Percentiles rank a stretch among this genome's conserved stretches.
Evolutionary conservation across 495 filamentous ascomycete species (phyloP).

Genomic region (Penicillium diatomitis): DNA sequence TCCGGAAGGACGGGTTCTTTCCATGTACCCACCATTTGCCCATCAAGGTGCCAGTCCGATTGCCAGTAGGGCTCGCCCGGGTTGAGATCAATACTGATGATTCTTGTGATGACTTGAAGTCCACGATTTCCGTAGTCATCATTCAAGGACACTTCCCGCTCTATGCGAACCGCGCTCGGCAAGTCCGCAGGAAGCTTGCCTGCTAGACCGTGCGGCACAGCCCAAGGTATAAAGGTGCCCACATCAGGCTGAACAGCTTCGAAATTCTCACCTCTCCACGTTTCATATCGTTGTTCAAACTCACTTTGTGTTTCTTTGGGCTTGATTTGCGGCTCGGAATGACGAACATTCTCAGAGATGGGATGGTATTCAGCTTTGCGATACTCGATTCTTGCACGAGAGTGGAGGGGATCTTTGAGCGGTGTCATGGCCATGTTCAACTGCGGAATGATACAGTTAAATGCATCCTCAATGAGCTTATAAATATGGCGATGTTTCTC

Average conservation of each 20-base stretch:
- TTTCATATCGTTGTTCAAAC: slow-evolving; percentile 16
- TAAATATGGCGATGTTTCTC: slow-evolving; percentile 24
- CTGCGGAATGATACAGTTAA: slow-evolving; percentile 31
- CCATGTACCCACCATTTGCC: slow-evolving; percentile 20
- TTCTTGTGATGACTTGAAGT: slow-evolving; percentile 30
- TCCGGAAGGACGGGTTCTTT: too few species aligned
- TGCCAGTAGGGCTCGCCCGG: slow-evolving; percentile 23
- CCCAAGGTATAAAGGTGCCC: slow-evolving; percentile 24
- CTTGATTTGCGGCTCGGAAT: slow-evolving; percentile 10
- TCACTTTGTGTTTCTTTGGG: slow-evolving; percentile 14
- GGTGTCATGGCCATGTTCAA: slow-evolving; percentile 33
- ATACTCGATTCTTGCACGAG: slow-evolving; percentile 24
- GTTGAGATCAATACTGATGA: slow-evolving; percentile 25
- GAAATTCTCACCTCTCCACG: slow-evolving; percentile 19
- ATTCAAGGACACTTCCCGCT: slow-evolving; percentile 20
- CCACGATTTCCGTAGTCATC: slow-evolving; percentile 31
- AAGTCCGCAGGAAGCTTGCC: slow-evolving; percentile 15
- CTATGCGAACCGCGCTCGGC: slow-evolving; percentile 15
- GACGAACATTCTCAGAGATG: slow-evolving; percentile 10
- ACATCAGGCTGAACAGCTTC: slow-evolving; percentile 22
- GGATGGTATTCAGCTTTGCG: slow-evolving; percentile 24
- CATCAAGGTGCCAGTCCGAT: slow-evolving; percentile 33
- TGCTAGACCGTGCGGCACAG: slow-evolving; percentile 20
- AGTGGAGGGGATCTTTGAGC: slow-evolving; percentile 28
- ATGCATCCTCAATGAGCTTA: slow-evolving; percentile 30